Evolutionary conservation across 805 yeast species (phyloP).

Genomic region (Millerozyma acaciae): DNA sequence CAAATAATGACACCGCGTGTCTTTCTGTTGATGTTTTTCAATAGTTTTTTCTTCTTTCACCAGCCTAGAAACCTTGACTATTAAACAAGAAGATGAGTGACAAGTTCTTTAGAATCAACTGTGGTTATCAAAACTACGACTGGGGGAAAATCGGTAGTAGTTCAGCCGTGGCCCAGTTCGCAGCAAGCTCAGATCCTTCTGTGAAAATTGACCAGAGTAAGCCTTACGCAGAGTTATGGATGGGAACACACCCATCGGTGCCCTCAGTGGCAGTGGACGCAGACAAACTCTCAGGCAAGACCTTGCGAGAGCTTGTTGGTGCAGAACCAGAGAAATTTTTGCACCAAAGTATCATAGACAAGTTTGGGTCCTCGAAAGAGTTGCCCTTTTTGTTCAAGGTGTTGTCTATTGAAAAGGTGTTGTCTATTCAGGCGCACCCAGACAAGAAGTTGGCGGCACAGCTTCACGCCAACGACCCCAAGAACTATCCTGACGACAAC

Average conservation of each 20-base stretch:
- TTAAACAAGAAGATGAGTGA: conserved; percentile 16
- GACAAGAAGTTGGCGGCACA: conserved; percentile 79
- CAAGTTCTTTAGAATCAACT: conserved; percentile 37
- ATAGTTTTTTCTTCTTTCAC: too few species aligned
- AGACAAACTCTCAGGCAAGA: conserved; percentile 39
- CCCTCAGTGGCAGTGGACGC: conserved; percentile 62
- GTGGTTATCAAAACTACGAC: conserved; percentile 75
- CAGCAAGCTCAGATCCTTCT: conserved; percentile 61
- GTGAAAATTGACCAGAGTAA: conserved; percentile 62
- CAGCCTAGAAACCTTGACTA: neutral
- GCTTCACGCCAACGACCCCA: conserved; percentile 79
- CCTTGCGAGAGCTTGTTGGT: conserved; percentile 65
- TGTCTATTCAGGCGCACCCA: conserved; percentile 97
- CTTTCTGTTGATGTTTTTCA: too few species aligned
- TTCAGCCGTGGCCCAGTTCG: conserved; percentile 88
- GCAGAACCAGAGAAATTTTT: conserved; percentile 55
- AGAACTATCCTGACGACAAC: conserved; percentile 94
- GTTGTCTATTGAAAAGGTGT: conserved; percentile 85
- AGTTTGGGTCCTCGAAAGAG: conserved; percentile 67
- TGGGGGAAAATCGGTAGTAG: conserved; percentile 84
- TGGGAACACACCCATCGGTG: conserved; percentile 96
- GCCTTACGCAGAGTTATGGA: conserved; percentile 98
- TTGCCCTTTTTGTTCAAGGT: conserved; percentile 94
- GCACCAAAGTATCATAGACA: conserved; percentile 53
- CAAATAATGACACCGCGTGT: too few species aligned